Conservation (phyloP, 2,329 filamentous ascomycete genomes). For the Fusarium tanahbumbuense region DNA sequence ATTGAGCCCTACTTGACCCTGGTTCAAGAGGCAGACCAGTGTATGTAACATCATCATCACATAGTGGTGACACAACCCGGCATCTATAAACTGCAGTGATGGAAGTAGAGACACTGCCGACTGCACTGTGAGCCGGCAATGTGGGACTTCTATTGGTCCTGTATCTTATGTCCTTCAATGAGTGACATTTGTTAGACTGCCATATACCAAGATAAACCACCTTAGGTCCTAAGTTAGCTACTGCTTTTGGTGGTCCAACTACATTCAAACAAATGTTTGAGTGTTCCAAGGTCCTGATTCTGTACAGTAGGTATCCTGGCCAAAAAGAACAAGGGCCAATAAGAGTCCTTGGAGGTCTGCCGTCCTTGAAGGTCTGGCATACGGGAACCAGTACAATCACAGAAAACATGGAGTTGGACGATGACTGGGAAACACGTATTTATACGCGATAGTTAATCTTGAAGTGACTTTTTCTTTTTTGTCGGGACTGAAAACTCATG, state of each 20-base stretch:
- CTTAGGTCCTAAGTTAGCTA: too few relatives aligned
- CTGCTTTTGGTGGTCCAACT: too few relatives aligned
- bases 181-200: not conserved
- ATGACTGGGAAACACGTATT: not conserved
- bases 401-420: not conserved
- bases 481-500: not conserved
- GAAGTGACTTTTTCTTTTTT: not conserved
- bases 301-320: not conserved
- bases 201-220: too few relatives aligned
- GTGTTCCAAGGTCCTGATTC: not conserved
- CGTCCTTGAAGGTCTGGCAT: not conserved
- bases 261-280: too few relatives aligned
- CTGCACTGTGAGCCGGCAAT: not conserved
- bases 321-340: not conserved
- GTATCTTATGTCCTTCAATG: not conserved
- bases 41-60: slow-evolving; percentile 31
- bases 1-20: slow-evolving; percentile 15
- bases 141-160: not conserved
- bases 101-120: not conserved
- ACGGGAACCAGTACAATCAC: not conserved
- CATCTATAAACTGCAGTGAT: not conserved
- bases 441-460: not conserved
- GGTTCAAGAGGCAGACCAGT: not conserved
- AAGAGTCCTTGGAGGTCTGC: not conserved
- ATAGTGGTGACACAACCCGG: slow-evolving; percentile 23